Evolutionary conservation across 1,284 basidiomycete species (phyloP), one percentile per base, ranked within the genome.

Genomic region (Ustilago tritici): DNA sequence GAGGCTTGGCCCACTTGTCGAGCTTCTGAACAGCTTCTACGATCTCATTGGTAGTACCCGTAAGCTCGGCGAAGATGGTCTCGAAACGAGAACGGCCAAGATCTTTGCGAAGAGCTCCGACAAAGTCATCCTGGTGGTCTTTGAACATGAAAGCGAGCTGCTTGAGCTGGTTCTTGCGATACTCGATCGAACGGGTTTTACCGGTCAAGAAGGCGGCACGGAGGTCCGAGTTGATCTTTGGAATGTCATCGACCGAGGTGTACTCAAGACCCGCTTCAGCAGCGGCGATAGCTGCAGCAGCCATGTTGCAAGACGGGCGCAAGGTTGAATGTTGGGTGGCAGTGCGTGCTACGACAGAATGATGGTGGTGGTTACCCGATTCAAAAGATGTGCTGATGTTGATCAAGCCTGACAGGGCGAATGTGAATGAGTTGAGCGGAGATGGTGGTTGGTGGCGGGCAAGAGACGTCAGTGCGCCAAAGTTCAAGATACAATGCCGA

Each of bases 11-110:
- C 87, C 87, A 88, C 52, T 82, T 80, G 62, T 86, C 90, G 50
- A 95, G 89, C 58, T 90, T 89, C 59, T 90, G 88, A 77, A 93
- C 90, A 0, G 92, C 90, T 0, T 89, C 87, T 56, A 91, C 89
- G 56, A 90, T 88, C 79, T 95, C 93, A 50, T 87, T 86, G 41
- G 76, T 78, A 47, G 80, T 80, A 56, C 78, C 60, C 50, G 82
- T 75, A 46, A 87, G 56, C 60, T 88, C 87, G 41, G 74, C 83
- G 47, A 85, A 80, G 62, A 81, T 70, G 35, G 84, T 82, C 73
- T 88, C 87, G 70, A 83, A 83, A 14, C 67, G 70, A 9, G 86
- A 82, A 77, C 89, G 90, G 55, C 89, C 89, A 15, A 92, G 87
- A 83, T 92, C 92, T 47, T 86, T 84, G 43, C 87, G 65, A 43